Evolutionary conservation across 106 monocot species (phyloP), one percentile per base, ranked within the genome.

Genomic region (Amphibolis antarctica): DNA sequence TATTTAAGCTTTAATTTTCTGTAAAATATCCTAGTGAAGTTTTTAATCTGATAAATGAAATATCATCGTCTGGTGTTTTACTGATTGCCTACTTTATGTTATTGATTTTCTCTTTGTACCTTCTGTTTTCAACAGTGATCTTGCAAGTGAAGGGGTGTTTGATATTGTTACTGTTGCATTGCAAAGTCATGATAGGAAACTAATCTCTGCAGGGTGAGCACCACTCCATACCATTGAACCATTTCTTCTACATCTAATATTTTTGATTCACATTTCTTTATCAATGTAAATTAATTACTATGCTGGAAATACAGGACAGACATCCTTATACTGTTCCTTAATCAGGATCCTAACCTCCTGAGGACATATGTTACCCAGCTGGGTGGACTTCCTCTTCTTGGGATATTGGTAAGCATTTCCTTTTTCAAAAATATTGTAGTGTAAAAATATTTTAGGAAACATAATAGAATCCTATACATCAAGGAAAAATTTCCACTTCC

Each of bases 91-190:
- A 21, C 43, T 24, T 4, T 25, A 11, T 46, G 5, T 26, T 48
- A 10, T 24, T 47, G 4, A 60, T 46, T 53, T 18, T 61, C n/a
- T 36, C 1, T 22, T 67, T 12, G 21, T 60, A n/a, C 24, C 12
- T 53, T 53, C 62, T 28, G 28, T 75, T 42, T 21, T 74, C n/a
- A 61, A 69, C 48, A 96, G 96, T 64, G 96, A 90, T 78, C 86
- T 96, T 77, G 89, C 84, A 60, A 78, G 64, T 70, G 96, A 96
- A 69, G 96, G 89, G 28, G 69, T 96, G 47, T 90, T 96, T 79
- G 96, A 87, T 60, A 90, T 90, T 42, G 78, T 96, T 43, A 84
- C 86, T 46, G 76, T 87, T 60, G 74, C 78, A 46, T 62, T 96
- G 59, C 77, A 84, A 66, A 90, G 86, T 78, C 70, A 84, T 67